A percentile compares a stretch with the other conserved stretches of the same genome.
Evolutionary conservation across 257 asterid species (phyloP).

Genomic region (Gardenia jasminoides): DNA sequence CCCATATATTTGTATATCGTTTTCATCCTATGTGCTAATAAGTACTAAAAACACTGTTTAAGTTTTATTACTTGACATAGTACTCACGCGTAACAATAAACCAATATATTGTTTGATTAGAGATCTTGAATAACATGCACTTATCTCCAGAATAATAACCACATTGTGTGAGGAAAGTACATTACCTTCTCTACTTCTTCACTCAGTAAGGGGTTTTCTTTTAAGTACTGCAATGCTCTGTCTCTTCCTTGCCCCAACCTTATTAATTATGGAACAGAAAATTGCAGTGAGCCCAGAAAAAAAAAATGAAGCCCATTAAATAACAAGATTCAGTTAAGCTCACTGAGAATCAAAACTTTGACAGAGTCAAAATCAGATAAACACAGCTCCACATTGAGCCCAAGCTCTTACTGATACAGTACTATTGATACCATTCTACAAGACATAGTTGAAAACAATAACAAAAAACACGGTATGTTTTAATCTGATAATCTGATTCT

Average conservation of each 20-base stretch:
- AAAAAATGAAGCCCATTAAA: not conserved
- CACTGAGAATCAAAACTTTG: not conserved
- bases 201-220: conserved; percentile 64
- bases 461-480: not conserved
- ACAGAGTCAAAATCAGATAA: not conserved
- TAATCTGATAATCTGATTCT: not conserved
- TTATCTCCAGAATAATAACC: not conserved
- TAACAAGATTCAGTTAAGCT: not conserved
- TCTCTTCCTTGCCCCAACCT: conserved; percentile 99
- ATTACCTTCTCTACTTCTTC: conserved; percentile 93
- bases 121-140: not conserved
- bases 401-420: not conserved
- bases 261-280: conserved; percentile 16
- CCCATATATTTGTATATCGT: too few relatives aligned
- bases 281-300: not conserved
- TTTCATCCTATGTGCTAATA: not conserved
- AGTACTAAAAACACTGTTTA: not conserved
- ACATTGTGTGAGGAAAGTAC: not conserved
- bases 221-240: conserved; percentile 74
- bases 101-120: not conserved
- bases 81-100: not conserved
- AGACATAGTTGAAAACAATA: not conserved
- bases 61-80: not conserved
- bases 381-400: not conserved
- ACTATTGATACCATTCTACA: not conserved